Evolutionary conservation across 768 basidiomycete species (phyloP).

Genomic region (Floccularia luteovirens): DNA sequence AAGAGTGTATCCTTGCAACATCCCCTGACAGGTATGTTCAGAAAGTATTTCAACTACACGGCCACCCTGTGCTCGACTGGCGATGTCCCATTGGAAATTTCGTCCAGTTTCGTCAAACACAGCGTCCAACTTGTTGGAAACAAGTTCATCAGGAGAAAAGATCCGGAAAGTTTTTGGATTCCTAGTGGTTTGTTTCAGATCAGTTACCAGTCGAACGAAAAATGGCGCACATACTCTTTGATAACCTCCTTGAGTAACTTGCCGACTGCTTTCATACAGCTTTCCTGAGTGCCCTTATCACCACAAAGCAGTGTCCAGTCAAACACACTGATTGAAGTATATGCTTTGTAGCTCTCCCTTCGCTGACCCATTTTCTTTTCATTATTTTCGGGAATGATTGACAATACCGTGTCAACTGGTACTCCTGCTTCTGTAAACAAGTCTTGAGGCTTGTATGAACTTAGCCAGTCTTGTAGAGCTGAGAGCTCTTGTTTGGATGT

Average conservation of each 20-base stretch:
- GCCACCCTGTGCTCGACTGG: slow-evolving; percentile 62
- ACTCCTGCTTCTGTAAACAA: slow-evolving; percentile 53
- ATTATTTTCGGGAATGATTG: slow-evolving; percentile 44
- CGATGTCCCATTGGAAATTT: slow-evolving; percentile 82
- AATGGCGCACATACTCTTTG: slow-evolving; percentile 28
- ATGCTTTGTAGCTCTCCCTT: slow-evolving; percentile 59
- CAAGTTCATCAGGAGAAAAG: slow-evolving; percentile 86
- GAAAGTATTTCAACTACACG: slow-evolving; percentile 85
- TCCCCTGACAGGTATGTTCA: slow-evolving; percentile 84
- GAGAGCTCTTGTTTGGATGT: slow-evolving; percentile 54
- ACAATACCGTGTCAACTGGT: slow-evolving; percentile 50
- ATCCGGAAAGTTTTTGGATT: slow-evolving; percentile 80
- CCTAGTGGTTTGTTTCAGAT: slow-evolving; percentile 25
- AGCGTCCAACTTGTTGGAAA: slow-evolving; percentile 83
- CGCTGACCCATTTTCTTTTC: slow-evolving; percentile 62
- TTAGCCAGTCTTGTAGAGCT: slow-evolving; percentile 65
- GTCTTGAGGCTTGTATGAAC: slow-evolving; percentile 60
- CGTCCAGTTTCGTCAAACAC: slow-evolving; percentile 62
- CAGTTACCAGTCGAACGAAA: not conserved
- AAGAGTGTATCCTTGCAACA: slow-evolving; percentile 89
- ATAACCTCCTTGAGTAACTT: slow-evolving; percentile 50
- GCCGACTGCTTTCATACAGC: slow-evolving; percentile 73
- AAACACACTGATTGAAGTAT: slow-evolving; percentile 54
- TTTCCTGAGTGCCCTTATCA: slow-evolving; percentile 50
- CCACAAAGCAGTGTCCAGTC: slow-evolving; percentile 53